Percentiles rank a stretch among this genome's conserved stretches.
These are phyloP conservation scores for Taiozyma sp. DNA, from an alignment of 1,139 yeast genomes.

Conservation along the genomic window DNA sequence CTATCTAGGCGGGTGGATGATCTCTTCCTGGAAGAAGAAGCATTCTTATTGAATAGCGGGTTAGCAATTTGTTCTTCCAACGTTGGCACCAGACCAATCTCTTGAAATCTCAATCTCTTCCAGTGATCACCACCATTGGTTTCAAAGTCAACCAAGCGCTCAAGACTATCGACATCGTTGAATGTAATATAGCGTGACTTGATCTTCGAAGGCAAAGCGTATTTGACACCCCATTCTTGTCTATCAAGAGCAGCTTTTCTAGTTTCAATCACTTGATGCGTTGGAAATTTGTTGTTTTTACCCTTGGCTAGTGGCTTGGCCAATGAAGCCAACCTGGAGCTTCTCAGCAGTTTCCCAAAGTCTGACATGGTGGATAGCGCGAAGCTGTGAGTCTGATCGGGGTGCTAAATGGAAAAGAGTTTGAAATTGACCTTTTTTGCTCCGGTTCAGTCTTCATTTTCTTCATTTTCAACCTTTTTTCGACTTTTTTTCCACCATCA, in stretches of 20 bases:
- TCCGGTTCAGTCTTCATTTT: background rate
- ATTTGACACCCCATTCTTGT: conserved; percentile 63
- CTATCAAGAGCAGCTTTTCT: conserved; percentile 49
- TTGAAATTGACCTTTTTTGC: too few species aligned
- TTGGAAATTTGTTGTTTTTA: conserved; percentile 32
- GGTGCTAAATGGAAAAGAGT: background rate
- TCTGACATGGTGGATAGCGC: conserved; percentile 20
- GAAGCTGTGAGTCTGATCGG: background rate
- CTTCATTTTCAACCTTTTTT: background rate
- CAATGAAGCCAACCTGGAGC: conserved; percentile 27
- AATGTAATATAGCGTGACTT: conserved; percentile 44
- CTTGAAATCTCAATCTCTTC: conserved; percentile 48
- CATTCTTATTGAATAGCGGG: conserved; percentile 26
- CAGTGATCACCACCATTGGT: conserved; percentile 40
- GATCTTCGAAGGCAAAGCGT: conserved; percentile 47
- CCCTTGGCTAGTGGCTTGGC: conserved; percentile 20
- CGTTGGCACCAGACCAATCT: conserved; percentile 38
- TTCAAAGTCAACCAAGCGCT: conserved; percentile 49
- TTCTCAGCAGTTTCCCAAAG: conserved; percentile 22
- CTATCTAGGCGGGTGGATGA: conserved; percentile 3
- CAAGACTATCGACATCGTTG: conserved; percentile 47
- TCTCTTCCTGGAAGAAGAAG: background rate
- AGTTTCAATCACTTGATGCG: conserved; percentile 55
- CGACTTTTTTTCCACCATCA: background rate
- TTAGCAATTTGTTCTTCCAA: conserved; percentile 25